Conservation (phyloP, 371 early-diverging fungal genomes). For the Apophysomyces ossiformis region DNA sequence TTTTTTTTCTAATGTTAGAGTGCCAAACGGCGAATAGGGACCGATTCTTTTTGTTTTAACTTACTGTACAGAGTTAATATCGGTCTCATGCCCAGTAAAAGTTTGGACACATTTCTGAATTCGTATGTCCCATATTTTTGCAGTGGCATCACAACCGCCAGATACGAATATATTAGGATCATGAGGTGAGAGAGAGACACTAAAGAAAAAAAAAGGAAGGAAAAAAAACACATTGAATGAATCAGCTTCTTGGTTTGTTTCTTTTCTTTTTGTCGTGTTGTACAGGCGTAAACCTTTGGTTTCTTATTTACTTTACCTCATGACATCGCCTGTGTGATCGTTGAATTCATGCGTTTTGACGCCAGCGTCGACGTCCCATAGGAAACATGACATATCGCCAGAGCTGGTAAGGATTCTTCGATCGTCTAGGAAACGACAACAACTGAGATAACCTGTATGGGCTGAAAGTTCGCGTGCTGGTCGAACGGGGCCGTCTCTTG, state of each 20-base stretch:
- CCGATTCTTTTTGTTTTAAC: background rate
- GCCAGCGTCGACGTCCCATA: conserved; percentile 98
- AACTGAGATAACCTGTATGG: conserved; percentile 97
- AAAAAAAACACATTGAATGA: background rate
- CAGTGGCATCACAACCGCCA: conserved; percentile 96
- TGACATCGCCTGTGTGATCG: conserved; percentile 97
- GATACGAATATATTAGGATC: conserved; percentile 95
- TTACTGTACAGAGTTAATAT: conserved; percentile 95
- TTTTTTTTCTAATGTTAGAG: no score
- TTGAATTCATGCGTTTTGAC: conserved; percentile 90
- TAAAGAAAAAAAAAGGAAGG: background rate
- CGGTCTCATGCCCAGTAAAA: conserved; percentile 95
- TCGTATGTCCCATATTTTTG: conserved; percentile 98
- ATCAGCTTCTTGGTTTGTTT: background rate
- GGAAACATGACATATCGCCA: conserved; percentile 97
- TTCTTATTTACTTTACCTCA: conserved; percentile 61
- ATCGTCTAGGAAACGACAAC: conserved; percentile 95
- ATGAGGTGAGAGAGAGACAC: conserved; percentile 59
- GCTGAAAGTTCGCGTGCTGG: conserved; percentile 93
- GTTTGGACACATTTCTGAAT: conserved; percentile 94
- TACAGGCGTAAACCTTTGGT: background rate
- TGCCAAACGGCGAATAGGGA: no score
- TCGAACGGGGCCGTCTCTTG: conserved; percentile 90
- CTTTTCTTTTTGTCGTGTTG: background rate
- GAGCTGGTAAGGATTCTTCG: conserved; percentile 92